Evolutionary conservation across 805 yeast genomes (phyloP), one percentile per base, ranked within the genome.

Genomic region (Blastobotrys peoriensis): DNA sequence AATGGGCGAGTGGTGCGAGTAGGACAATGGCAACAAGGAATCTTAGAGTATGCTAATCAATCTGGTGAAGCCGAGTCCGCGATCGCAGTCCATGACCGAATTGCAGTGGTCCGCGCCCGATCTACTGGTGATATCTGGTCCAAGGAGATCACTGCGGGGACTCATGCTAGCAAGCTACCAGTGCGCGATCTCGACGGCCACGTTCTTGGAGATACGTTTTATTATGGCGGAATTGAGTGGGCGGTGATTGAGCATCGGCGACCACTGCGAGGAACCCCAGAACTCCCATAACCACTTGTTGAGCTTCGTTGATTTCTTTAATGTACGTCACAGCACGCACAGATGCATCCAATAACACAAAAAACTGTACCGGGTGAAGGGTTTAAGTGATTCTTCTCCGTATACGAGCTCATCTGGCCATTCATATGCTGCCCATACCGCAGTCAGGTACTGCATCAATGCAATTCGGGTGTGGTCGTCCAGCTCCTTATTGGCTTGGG

Each of bases 1-100:
- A 63, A 64, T 27, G 83, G 82, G 1, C 63, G 73, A 36, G 53
- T 70, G n/a, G 64, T 77, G 4, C 56, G 64, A 27, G 57, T 75
- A 10, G 82, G 79, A 3, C 66, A 68, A 36, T 77, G 79, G 78
- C 55, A 64, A 2, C 79, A 76, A 56, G 82, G 78, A 0, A 47
- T 78, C 1, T 45, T 73, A 2, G 68, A 54, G 48, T 61, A 66
- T 45, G 52, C 52, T 28, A 27, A 38, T 2, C 50, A 45, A 4
- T 53, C 30, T 13, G 43, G 36, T 6, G 21, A 25, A n/a, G 4
- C 22, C 15, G 33, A 19, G 33, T 8, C 10, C 13, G 10, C 30
- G 8, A 8, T 25, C 8, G 13, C 10, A 8, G 10, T 8, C 13
- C 30, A 25, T 25, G 25, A 35, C 15, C 15, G 17, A 19, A 19